Evolutionary conservation across 768 basidiomycete genomes (phyloP).

Genomic region (Tephrocybe sp.): DNA sequence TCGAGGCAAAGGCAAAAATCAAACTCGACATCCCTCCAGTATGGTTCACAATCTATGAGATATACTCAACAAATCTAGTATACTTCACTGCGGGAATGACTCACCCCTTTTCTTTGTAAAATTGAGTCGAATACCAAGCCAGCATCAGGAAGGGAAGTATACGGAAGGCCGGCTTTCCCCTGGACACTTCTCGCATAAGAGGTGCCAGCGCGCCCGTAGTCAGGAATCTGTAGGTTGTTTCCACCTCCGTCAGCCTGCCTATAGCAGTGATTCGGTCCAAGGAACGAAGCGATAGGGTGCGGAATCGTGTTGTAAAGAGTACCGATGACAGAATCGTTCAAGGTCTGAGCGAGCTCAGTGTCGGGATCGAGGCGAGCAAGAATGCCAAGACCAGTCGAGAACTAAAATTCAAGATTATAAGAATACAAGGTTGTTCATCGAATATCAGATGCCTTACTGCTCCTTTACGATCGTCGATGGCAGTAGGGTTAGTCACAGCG

Average conservation of each 20-base stretch:
- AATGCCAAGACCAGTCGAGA: constrained; percentile 26
- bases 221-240: constrained; percentile 45
- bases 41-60: constrained; percentile 26
- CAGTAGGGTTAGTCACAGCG: constrained; percentile 26
- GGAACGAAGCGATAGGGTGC: constrained; percentile 39
- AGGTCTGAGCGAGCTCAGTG: constrained; percentile 17
- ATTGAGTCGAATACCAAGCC: constrained; percentile 63
- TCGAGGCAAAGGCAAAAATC: constrained; percentile 64
- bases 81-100: background rate
- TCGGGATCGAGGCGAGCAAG: constrained; percentile 24
- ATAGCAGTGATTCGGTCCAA: constrained; percentile 35
- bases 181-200: constrained; percentile 56
- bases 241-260: constrained; percentile 49
- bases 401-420: constrained; percentile 19
- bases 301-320: constrained; percentile 62
- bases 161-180: constrained; percentile 37
- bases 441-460: constrained; percentile 16
- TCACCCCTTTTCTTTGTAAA: constrained; percentile 38
- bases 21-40: constrained; percentile 58
- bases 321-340: constrained; percentile 31
- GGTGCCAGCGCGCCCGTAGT: constrained; percentile 48
- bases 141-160: constrained; percentile 51
- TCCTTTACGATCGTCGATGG: constrained; percentile 41
- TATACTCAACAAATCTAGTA: too few species aligned
- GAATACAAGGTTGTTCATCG: background rate